These are phyloP conservation scores for Naematelia aurantialba DNA, from an alignment of 768 basidiomycete species.

Conservation along the genomic window DNA sequence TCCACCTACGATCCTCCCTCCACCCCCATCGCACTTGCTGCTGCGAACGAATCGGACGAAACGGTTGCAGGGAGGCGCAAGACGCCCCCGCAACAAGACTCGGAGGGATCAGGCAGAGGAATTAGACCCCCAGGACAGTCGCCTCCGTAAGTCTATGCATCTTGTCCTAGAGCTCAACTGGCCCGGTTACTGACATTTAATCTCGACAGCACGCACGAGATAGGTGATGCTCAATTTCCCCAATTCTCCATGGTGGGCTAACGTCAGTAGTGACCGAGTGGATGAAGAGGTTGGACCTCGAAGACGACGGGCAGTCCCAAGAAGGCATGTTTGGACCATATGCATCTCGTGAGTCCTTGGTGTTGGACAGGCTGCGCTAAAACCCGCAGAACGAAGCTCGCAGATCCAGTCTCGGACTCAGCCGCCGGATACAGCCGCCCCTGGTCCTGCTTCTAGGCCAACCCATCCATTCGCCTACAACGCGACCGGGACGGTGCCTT, in stretches of 20 bases:
- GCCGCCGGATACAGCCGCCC: constrained; percentile 1
- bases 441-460: constrained; percentile 13
- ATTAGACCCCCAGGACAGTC: neutral
- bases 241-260: neutral
- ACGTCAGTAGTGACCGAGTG: neutral
- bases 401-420: neutral
- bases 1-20: constrained; percentile 40
- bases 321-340: constrained; percentile 46
- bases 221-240: neutral
- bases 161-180: neutral
- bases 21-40: constrained; percentile 18
- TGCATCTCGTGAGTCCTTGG: constrained; percentile 29
- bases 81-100: constrained; percentile 5
- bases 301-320: constrained; percentile 22
- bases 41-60: constrained; percentile 11
- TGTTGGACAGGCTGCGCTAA: neutral
- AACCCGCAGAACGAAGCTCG: neutral
- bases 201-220: neutral
- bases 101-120: neutral
- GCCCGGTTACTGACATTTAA: neutral
- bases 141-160: neutral
- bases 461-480: constrained; percentile 39
- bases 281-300: neutral
- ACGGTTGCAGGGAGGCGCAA: neutral
- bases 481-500: constrained; percentile 24